These are phyloP conservation scores for Phytophthora citricola DNA, from an alignment of 352 stramenopile genomes.

Conservation along the genomic window DNA sequence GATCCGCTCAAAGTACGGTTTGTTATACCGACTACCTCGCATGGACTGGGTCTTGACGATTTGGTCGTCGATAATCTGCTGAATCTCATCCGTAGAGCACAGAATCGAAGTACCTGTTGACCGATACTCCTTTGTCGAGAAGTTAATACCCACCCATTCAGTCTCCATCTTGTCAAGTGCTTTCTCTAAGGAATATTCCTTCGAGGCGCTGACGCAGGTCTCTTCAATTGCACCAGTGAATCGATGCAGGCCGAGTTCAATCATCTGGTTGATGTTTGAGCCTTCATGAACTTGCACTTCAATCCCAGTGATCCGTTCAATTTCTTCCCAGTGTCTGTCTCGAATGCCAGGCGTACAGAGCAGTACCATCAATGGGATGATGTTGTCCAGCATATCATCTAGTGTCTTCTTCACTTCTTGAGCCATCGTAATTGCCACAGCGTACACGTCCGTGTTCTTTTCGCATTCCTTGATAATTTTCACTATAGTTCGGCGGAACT, in stretches of 20 bases:
- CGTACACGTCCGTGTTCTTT: conserved; percentile 87
- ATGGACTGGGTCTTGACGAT: conserved; percentile 97
- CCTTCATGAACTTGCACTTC: conserved; percentile 91
- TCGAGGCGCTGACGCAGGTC: conserved; percentile 93
- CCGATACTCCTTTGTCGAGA: conserved; percentile 94
- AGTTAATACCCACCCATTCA: conserved; percentile 93
- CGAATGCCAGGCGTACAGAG: conserved; percentile 93
- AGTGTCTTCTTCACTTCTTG: conserved; percentile 85
- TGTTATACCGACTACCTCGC: conserved; percentile 93
- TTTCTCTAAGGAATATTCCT: conserved; percentile 95
- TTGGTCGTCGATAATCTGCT: conserved; percentile 95
- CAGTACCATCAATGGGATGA: conserved; percentile 92
- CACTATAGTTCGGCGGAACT: conserved; percentile 88
- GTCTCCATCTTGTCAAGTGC: conserved; percentile 93
- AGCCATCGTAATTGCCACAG: conserved; percentile 79
- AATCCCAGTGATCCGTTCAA: conserved; percentile 87
- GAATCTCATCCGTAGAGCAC: conserved; percentile 90
- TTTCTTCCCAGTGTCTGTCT: conserved; percentile 93
- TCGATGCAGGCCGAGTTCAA: conserved; percentile 87
- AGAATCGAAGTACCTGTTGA: conserved; percentile 93
- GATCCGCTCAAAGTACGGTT: conserved; percentile 91
- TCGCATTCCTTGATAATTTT: conserved; percentile 93
- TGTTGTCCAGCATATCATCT: conserved; percentile 88
- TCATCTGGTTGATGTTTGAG: conserved; percentile 92
- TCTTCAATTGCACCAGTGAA: conserved; percentile 92